These are phyloP conservation scores for Nannochloropsis oceanica DNA, from an alignment of 108 stramenopile genomes.

Conservation along the genomic window DNA sequence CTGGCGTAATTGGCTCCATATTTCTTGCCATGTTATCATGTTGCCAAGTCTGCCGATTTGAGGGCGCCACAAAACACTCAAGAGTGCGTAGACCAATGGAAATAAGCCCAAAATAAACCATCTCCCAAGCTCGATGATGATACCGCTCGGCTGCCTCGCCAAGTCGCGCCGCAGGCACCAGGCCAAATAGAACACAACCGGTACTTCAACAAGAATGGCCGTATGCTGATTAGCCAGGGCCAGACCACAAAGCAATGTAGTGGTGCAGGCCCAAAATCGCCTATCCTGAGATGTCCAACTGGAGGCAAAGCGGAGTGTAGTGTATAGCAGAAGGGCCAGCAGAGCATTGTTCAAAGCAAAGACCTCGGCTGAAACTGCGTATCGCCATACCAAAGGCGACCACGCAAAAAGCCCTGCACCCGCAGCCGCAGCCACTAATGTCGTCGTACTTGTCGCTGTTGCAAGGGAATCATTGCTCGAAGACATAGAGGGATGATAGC, in stretches of 20 bases:
- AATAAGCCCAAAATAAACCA: background rate
- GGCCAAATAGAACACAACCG: background rate
- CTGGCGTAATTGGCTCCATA: too few relatives aligned
- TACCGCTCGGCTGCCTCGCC: background rate
- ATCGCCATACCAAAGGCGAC: background rate
- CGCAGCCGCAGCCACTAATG: background rate
- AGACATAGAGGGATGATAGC: background rate
- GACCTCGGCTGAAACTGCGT: background rate
- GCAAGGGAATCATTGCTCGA: background rate
- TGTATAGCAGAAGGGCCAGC: background rate
- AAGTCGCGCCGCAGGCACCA: background rate
- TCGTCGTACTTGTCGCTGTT: background rate
- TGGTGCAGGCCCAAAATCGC: background rate
- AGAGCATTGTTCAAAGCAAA: background rate
- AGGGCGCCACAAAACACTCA: too few relatives aligned
- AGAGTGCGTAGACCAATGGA: background rate
- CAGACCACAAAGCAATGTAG: background rate
- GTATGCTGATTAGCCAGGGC: background rate
- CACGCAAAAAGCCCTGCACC: background rate
- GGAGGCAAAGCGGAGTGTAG: background rate
- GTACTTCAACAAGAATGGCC: background rate
- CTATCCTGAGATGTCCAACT: background rate
- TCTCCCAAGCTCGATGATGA: background rate
- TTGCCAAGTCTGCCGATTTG: too few relatives aligned
- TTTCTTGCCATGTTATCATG: too few relatives aligned